These are phyloP conservation scores for Colletotrichum sp. DNA, from an alignment of 2,329 filamentous ascomycete genomes.

Conservation along the genomic window DNA sequence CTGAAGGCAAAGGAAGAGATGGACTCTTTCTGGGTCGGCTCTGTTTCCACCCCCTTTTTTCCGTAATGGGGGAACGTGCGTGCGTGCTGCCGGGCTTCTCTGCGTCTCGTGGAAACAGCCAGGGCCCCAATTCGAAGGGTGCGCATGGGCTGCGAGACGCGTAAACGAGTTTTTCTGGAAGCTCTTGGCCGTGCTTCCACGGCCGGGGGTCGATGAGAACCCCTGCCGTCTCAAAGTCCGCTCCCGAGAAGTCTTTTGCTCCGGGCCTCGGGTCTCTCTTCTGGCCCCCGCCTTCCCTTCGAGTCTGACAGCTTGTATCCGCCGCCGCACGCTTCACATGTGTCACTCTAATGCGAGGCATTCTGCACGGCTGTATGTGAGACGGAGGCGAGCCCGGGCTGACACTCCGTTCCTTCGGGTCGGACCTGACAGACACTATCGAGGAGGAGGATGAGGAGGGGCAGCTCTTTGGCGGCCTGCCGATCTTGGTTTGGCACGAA, in stretches of 20 bases:
- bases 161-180: conserved; percentile 9
- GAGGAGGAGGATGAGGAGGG: not conserved
- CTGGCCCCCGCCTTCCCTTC: not conserved
- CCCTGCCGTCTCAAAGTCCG: conserved; percentile 4
- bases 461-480: not conserved
- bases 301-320: not conserved
- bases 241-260: not conserved
- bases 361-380: not conserved
- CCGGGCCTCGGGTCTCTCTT: not conserved
- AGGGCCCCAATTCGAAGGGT: not conserved
- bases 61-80: not conserved
- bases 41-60: not conserved
- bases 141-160: not conserved
- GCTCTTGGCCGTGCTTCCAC: not conserved
- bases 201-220: not conserved
- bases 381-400: not conserved
- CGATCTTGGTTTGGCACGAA: not conserved
- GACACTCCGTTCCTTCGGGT: not conserved
- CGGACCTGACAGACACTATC: not conserved
- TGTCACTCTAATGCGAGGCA: not conserved
- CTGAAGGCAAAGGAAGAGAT: not conserved
- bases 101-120: not conserved
- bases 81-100: not conserved
- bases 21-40: not conserved
- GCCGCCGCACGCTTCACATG: not conserved